Evolutionary conservation across 805 yeast species (phyloP), one percentile per base, ranked within the genome.

Genomic region (Zygosaccharomyces kombuchaensis): DNA sequence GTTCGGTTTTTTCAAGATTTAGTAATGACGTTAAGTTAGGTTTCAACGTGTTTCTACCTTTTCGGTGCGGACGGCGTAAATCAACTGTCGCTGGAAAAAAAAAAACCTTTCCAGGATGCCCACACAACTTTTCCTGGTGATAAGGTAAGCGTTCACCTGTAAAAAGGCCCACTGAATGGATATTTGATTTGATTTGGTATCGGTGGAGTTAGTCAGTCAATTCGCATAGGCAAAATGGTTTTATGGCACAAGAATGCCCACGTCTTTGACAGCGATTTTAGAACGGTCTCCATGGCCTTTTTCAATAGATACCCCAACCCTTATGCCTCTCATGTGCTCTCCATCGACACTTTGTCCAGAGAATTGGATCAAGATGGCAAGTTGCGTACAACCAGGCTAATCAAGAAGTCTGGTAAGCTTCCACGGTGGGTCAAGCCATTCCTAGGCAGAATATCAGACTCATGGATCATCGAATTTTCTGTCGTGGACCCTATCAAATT

Each of bases 391-490:
- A 84, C 91, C 4, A 75, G 91, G 53, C 69, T 90, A 34, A 80
- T 90, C 36, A 77, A 77, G 54, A 91, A 90, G 62, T 70, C 77
- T 3, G 97, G 97, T 1, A 74, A 87, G 53, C 70, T 90, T 31
- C 97, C 97, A 4, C 64, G 71, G 30, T 88, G 93, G 80, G 79
- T 85, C 22, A 77, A 75, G 54, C 91, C 91, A 3, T 77, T 88
- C 44, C 63, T 89, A 48, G 90, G 91, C 2, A 71, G 74, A 38
- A 78, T 80, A 21, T 73, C 84, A 26, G 82, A 84, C 44, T 73
- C 87, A 9, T 87, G 93, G 91, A 80, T 90, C 34, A 75, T 90
- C 36, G 98, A 90, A 60, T 77, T 79, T 54, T 77, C 88, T 1
- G 66, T 83, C 9, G 82, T 90, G 16, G 84, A 90, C 63, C 87